Base-by-base conservation (phyloP, 2,329 filamentous ascomycete species). In the Fulvia fulva region DNA sequence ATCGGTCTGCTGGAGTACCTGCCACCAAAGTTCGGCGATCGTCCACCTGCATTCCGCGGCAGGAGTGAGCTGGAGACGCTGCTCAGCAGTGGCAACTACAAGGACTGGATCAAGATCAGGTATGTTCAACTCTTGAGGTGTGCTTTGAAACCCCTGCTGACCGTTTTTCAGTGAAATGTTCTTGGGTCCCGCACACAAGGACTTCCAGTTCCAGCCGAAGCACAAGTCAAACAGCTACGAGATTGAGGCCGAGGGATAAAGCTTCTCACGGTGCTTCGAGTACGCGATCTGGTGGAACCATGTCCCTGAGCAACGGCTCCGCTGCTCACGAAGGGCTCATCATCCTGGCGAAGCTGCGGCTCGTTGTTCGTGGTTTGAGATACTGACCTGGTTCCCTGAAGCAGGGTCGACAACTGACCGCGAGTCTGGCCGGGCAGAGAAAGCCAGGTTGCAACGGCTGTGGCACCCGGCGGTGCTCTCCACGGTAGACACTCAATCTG, bases 61-160 rank as follows among this genome's bases (percentile, higher is more conserved):
- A 82, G 94, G 58, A 88, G 94, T 74, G 94, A 99, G 55, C 75
- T 99, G 71, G 94, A 99, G 82, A 96, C 90, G n/a, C 77, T 99
- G 64, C 81, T 99, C 76, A 87, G 87, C 14, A 97, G 91, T 75
- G 84, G 85, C 63, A 91, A 97, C 75, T 97, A 96, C 77, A 89
- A 88, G 77, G 94, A 99, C 75, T 99, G 94, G 94, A 91, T 99
- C 74, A 97, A 96, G 80, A 95, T 99, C 69, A 95, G 87, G 91
- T 94, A 83, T 74, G 85, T 80, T 58, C 55, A 57, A 9, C 11
- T 55, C 30, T 9, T 21, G 21, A 16, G 26, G 47, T 28, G 12
- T 46, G 50, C 19, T 54, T 22, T 3, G n/a, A n/a, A 19, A 32
- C 3, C 2, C 4, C 14, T 22, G 8, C 25, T 30, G 43, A 1